Evolutionary conservation across 306 rosid species (phyloP), one percentile per base, ranked within the genome.

Genomic region (Vigna trinervia): DNA sequence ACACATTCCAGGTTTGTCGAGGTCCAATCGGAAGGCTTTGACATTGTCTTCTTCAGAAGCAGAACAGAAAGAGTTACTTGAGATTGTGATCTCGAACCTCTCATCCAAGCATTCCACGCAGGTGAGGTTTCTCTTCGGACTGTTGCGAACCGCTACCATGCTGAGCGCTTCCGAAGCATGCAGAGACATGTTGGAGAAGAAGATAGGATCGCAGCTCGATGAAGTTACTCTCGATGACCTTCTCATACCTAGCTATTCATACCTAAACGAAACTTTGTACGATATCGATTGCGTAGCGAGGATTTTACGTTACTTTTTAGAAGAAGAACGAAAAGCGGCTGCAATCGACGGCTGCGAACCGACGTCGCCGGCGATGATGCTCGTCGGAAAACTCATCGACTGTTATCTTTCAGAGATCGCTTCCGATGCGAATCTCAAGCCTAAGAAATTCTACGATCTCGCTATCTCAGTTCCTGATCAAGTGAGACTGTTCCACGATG

Each of bases 401-500:
- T 43, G 46, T 12, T 61, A 61, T 61, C 68, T 61, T 34, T 61
- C 46, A 12, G 68, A 61, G 46, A 61, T 61, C 23, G 68, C 68
- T 34, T 61, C 46, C 1, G 68, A 61, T 61, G 68, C 46, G 13
- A 61, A 61, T 32, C 68, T 61, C 5, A 61, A 32, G 23, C 68
- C 68, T 15, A 14, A 10, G 45, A 34, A 61, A 61, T 61, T 61
- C 23, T 32, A 61, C 46, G 45, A 61, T 32, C 46, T 61, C 1
- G 46, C 68, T 14, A 15, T 61, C 23, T 32, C 23, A 15, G 23
- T 61, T 61, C 68, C 68, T 15, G 68, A 61, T 61, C 45, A 20
- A 32, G 68, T 46, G 45, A 61, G 68, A 61, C 46, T 61, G 46
- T 61, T 61, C 46, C 46, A 61, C 68, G 68, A 61, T 6, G 68